Base-by-base conservation (phyloP, 306 rosid species). In the Begonia loranthoides region DNA sequence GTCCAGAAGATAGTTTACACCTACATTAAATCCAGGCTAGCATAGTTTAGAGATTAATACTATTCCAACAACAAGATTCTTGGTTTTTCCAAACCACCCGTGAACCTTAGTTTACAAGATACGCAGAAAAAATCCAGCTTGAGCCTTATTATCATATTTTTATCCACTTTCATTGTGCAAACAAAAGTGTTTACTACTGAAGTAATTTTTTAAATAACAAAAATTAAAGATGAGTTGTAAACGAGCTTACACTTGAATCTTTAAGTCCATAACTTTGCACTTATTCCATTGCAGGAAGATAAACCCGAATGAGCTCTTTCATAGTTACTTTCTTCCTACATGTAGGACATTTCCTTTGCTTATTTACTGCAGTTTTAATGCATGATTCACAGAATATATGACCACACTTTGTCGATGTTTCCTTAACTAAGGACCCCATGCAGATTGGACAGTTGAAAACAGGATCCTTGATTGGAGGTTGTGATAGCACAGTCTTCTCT, bases 381-480 rank as follows among this genome's bases (percentile, higher is more conserved):
- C 95, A 85, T 0, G 1, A 6, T 74, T 71, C 80, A 50, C 97
- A 90, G 76, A 90, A 90, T 41, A 90, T 83, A 65, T 90, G 97
- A 54, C 97, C 97, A 17, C 97, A 90, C 63, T 63, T 85, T 11
- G 95, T 90, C 0, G 95, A 70, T 64, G 70, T 74, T 65, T 82
- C 92, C 63, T 90, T 90, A 1, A 13, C 74, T 59, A 78, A 41
- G 9, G 75, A 70, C 3, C 57, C 66, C 84, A 78, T 76, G 50
- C 95, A 90, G 68, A 90, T 82, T 33, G 97, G 87, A 28, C 97
- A 90, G 59, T 17, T 79, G 56, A 90, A 76, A 10, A 65, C 74
- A 11, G 83, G 86, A 59, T 78, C 87, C 66, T 76, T 76, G 14
- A 87, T 79, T 33, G 87, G 83, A 43, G 47, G 47, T 43, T 11